Base-by-base conservation (phyloP, 2,329 filamentous ascomycete species). In the Microascus cirrosus region DNA sequence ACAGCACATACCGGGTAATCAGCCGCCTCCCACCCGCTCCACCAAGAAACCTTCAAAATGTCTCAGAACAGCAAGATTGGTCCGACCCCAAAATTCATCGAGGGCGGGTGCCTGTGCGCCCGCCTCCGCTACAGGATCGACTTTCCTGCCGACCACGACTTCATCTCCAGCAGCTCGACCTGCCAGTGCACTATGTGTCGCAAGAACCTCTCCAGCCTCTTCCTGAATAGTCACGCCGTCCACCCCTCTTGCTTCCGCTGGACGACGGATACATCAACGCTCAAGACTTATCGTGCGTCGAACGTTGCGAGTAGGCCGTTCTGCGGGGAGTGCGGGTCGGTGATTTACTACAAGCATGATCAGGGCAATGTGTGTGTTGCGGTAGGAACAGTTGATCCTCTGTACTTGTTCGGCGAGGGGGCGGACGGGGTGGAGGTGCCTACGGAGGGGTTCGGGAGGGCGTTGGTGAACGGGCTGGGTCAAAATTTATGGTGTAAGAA, bases 151-250 rank as follows among this genome's bases (percentile, higher is more conserved):
- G 66, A 71, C 56, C 75, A 78, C 59, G 71, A 79, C 60, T 80
- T 78, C 60, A 60, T 65, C 59, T 64, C 62, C 42, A 60, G 77
- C 75, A 70, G 70, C 60, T 65, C 67, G 53, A 78, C 74, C 7
- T 83, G 79, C 64, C 78, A 82, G 62, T 82, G 79, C 68, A 77
- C 75, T 7, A 78, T 81, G 64, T 81, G 78, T 66, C 77, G 79
- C 64, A 77, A 77, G 59, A 72, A 75, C 60, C 76, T 76, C 8
- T 78, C 78, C 56, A 65, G 73, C 3, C 71, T 82, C 57, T 66
- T 79, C 62, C 70, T 73, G 60, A 66, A 70, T 58, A 66, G 71
- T 54, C 73, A 80, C 63, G 63, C 58, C 5, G 62, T 78, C 0
- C 1, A 18, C 18, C 70, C 71, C 57, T 65, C 60, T 2, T 65